Conservation (phyloP, 2,329 filamentous ascomycete species). For the Aspergillus brasiliensis region DNA sequence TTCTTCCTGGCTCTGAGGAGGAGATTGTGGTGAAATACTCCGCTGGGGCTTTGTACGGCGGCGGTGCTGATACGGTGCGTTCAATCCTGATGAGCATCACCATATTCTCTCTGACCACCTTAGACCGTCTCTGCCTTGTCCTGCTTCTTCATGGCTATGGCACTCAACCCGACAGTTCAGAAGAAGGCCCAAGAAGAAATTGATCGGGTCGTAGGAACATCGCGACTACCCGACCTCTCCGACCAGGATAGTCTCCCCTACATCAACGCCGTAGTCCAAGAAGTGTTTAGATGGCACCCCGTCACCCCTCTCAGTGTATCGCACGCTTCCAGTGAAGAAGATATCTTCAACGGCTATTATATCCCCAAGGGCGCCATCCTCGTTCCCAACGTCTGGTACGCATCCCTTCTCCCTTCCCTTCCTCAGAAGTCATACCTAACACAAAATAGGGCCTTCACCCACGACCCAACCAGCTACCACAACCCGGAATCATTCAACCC, state of each 20-base stretch:
- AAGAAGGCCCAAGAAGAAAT: slow-evolving; percentile 13
- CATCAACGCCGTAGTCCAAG: slow-evolving; percentile 13
- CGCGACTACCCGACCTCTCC: background rate
- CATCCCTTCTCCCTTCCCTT: no score
- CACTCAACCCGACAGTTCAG: slow-evolving; percentile 8
- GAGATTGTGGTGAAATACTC: slow-evolving; percentile 12
- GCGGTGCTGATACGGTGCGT: slow-evolving; percentile 15
- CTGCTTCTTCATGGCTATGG: slow-evolving; percentile 16
- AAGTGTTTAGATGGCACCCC: slow-evolving; percentile 15
- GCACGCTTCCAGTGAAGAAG: slow-evolving; percentile 6
- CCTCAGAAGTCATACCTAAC: background rate
- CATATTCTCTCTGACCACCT: background rate
- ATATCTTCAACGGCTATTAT: slow-evolving; percentile 9
- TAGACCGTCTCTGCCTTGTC: slow-evolving; percentile 15
- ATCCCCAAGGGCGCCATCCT: slow-evolving; percentile 11
- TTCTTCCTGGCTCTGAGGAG: background rate
- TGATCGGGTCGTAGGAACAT: background rate
- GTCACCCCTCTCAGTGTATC: slow-evolving; percentile 6
- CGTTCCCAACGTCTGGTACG: slow-evolving; percentile 15
- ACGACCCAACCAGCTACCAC: slow-evolving; percentile 8
- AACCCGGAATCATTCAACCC: slow-evolving; percentile 11
- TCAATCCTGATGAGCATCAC: background rate
- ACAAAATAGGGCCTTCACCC: slow-evolving; percentile 4
- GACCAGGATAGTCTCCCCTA: slow-evolving; percentile 11
- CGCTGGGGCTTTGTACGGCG: slow-evolving; percentile 2